Base-by-base conservation (phyloP, 208 protist genomes). In the Wallacemonas collosoma region DNA sequence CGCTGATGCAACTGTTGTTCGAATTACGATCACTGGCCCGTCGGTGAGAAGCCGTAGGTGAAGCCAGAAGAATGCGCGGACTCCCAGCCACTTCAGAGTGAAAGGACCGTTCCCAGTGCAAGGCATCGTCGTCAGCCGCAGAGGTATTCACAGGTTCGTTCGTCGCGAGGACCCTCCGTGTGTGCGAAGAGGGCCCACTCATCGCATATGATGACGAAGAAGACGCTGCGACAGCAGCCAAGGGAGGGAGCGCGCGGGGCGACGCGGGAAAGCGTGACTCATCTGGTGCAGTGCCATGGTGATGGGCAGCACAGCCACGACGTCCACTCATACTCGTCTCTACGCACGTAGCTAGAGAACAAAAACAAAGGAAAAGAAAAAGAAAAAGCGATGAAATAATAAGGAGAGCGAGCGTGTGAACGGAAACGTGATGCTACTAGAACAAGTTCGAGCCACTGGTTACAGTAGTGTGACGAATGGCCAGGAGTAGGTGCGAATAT, bases 91-190 rank as follows among this genome's bases (percentile, higher is more conserved):
- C 65, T 45, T 73, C 64, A 8, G 72, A 77, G 9, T 67, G 72
- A 44, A 81, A 68, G 12, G 72, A 81, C 17, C 68, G 72, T 39
- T 62, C 54, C 36, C 71, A 73, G 62, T 76, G 77, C 67, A 67
- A 62, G 41, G 69, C 65, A 35, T 81, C 77, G 53, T 77, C 73
- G 6, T 77, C 73, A 1, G 56, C 66, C 15, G 64, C 55, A 14
- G 63, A 55, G 51, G 26, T 17, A 17, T 15, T 54, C 56, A 41
- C 38, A 44, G 44, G n/a, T 12, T 65, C 56, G n/a, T 12, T 51
- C 55, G 51, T 38, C 36, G 15, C 4, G 56, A n/a, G 4, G 35
- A 56, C 53, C 15, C 11, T 65, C 51, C 67, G 55, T 55, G 55
- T 67, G 71, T 69, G 60, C 65, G 56, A 15, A 51, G 54, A 64